Evolutionary conservation across 768 basidiomycete genomes (phyloP).

Genomic region (Boletus rex-veris): DNA sequence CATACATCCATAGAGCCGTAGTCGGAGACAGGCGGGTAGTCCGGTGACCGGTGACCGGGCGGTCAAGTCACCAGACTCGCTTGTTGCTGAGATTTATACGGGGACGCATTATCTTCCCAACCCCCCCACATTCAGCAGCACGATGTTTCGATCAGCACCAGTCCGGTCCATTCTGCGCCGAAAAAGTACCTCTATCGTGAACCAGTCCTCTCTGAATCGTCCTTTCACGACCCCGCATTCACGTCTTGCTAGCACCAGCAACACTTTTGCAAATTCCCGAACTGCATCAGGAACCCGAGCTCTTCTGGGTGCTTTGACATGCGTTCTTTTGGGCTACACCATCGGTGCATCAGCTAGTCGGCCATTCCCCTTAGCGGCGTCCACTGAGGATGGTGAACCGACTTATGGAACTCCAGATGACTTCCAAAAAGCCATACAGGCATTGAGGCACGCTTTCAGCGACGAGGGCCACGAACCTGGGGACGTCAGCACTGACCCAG

Average conservation of each 20-base stretch:
- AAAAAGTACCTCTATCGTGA: not conserved
- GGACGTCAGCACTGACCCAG: constrained; percentile 47
- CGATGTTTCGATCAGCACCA: constrained; percentile 12
- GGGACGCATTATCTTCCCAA: too few species aligned
- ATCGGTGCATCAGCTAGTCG: constrained; percentile 12
- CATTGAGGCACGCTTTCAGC: constrained; percentile 40
- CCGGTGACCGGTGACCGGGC: too few species aligned
- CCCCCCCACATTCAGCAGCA: too few species aligned
- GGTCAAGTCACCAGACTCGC: too few species aligned
- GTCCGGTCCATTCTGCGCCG: constrained; percentile 3
- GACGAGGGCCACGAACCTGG: not conserved
- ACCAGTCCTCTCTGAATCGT: not conserved
- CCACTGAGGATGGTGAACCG: constrained; percentile 15
- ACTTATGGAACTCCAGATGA: constrained; percentile 52
- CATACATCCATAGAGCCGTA: too few species aligned
- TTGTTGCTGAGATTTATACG: too few species aligned
- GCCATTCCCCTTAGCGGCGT: constrained; percentile 1
- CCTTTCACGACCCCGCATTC: not conserved
- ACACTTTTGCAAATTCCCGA: not conserved
- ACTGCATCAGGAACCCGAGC: not conserved
- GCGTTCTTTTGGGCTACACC: constrained; percentile 20
- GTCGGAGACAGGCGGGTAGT: too few species aligned
- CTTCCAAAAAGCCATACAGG: constrained; percentile 49
- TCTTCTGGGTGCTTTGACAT: constrained; percentile 17
- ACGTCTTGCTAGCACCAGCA: constrained; percentile 12